phyloP scores from a whole-genome alignment of 1,284 basidiomycete genomes.

The Fomitopsis pinicola region DNA sequence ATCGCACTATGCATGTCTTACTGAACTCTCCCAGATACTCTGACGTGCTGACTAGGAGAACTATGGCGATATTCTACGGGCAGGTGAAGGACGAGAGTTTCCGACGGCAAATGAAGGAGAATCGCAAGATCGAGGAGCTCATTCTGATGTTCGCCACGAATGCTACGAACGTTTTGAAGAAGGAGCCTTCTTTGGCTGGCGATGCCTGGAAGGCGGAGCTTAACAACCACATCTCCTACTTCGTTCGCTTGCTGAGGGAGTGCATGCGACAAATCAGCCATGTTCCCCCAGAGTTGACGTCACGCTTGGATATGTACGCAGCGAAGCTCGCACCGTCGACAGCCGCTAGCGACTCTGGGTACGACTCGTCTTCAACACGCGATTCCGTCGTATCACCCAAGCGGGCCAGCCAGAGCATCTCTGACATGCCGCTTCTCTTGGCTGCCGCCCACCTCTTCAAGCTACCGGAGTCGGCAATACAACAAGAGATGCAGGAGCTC shows the following conservation, averaged over 20 bases:
- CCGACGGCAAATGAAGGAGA: constrained; percentile 89
- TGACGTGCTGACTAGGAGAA: constrained; percentile 82
- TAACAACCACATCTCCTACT: constrained; percentile 86
- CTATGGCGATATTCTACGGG: constrained; percentile 88
- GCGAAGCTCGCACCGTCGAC: constrained; percentile 68
- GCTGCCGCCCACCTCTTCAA: constrained; percentile 76
- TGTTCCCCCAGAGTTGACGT: constrained; percentile 78
- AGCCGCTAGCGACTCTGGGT: constrained; percentile 55
- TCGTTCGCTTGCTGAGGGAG: constrained; percentile 83
- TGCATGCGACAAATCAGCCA: constrained; percentile 69
- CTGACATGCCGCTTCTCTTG: constrained; percentile 74
- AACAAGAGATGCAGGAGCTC: constrained; percentile 73
- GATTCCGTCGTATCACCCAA: constrained; percentile 46
- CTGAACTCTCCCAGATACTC: constrained; percentile 57
- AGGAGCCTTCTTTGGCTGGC: constrained; percentile 69
- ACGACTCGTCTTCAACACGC: constrained; percentile 57
- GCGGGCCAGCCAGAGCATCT: constrained; percentile 42
- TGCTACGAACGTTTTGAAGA: constrained; percentile 80
- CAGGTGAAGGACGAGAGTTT: constrained; percentile 83
- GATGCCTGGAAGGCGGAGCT: constrained; percentile 93
- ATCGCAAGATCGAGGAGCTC: constrained; percentile 94
- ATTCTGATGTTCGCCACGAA: constrained; percentile 95
- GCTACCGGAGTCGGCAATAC: constrained; percentile 62
- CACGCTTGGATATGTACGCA: constrained; percentile 80
- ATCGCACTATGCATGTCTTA: not conserved